Evolutionary conservation across 371 early-diverging fungal genomes (phyloP).

Genomic region (Batkoa obscura): DNA sequence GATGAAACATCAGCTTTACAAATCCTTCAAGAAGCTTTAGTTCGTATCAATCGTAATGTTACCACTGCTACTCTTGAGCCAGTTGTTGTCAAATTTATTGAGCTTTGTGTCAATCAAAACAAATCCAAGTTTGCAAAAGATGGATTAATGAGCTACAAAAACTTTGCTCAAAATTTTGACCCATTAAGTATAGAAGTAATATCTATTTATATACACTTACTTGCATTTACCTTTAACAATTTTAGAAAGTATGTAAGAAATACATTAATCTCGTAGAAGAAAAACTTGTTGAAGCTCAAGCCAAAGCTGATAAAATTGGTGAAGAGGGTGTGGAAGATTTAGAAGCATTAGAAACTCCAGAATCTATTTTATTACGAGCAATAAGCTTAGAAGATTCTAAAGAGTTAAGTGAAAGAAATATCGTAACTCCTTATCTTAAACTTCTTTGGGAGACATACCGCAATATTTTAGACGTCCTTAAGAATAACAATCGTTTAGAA

Average conservation of each 20-base stretch:
- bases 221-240: neutral
- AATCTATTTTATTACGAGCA: conserved; percentile 82
- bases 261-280: conserved; percentile 73
- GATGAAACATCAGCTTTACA: conserved; percentile 73
- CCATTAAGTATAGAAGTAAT: neutral
- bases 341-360: conserved; percentile 89
- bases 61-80: conserved; percentile 69
- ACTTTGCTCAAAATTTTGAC: conserved; percentile 77
- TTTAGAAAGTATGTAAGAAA: conserved; percentile 53
- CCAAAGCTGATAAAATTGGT: conserved; percentile 71
- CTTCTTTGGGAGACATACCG: conserved; percentile 98
- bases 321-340: conserved; percentile 85
- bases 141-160: conserved; percentile 89
- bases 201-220: neutral
- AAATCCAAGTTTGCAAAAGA: conserved; percentile 88
- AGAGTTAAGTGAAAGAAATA: conserved; percentile 89
- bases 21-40: conserved; percentile 76
- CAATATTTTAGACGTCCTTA: conserved; percentile 83
- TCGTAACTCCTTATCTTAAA: conserved; percentile 94
- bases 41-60: conserved; percentile 65
- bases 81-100: conserved; percentile 80
- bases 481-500: conserved; percentile 91
- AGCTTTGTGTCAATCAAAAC: conserved; percentile 71
- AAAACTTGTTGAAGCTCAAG: conserved; percentile 80
- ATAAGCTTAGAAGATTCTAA: conserved; percentile 86